These are phyloP conservation scores for Sporisorium sorghi DNA, from an alignment of 1,284 basidiomycete genomes.

Conservation along the genomic window DNA sequence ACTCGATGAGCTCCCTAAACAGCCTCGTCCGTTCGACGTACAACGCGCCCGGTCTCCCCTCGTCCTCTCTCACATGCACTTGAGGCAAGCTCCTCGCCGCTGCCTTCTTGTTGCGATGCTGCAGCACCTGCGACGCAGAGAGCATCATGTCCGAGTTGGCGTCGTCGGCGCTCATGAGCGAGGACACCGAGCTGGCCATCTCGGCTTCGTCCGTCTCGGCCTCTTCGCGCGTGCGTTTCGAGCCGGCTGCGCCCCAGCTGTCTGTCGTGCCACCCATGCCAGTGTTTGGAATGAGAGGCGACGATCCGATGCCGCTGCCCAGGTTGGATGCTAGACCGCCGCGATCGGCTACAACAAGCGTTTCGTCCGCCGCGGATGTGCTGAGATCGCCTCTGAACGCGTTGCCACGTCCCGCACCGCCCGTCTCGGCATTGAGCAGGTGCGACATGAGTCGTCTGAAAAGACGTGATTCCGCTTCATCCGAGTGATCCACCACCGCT, in stretches of 20 bases:
- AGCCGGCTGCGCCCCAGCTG: constrained; percentile 28
- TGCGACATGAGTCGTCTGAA: constrained; percentile 69
- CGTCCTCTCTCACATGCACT: constrained; percentile 32
- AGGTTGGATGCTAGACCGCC: background rate
- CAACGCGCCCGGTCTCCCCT: constrained; percentile 29
- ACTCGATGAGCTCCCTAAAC: constrained; percentile 63
- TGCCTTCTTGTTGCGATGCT: constrained; percentile 25
- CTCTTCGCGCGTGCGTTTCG: constrained; percentile 36
- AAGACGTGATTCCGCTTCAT: constrained; percentile 59
- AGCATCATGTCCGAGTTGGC: constrained; percentile 45
- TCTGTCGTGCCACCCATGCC: constrained; percentile 6
- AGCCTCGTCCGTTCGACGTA: constrained; percentile 58
- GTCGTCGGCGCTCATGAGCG: constrained; percentile 44
- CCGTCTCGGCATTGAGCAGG: constrained; percentile 49
- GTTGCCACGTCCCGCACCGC: background rate
- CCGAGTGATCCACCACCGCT: constrained; percentile 66
- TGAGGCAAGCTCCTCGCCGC: constrained; percentile 9
- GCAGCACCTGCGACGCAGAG: constrained; percentile 41
- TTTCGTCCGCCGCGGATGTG: constrained; percentile 15
- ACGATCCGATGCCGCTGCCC: constrained; percentile 27
- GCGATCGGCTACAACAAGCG: constrained; percentile 7
- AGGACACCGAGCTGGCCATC: constrained; percentile 40
- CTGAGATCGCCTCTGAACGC: constrained; percentile 7
- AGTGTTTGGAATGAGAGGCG: constrained; percentile 31
- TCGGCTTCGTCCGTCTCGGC: constrained; percentile 46